These are phyloP conservation scores for Gossypium anomalum DNA, from an alignment of 345 rosid genomes.

Conservation along the genomic window DNA sequence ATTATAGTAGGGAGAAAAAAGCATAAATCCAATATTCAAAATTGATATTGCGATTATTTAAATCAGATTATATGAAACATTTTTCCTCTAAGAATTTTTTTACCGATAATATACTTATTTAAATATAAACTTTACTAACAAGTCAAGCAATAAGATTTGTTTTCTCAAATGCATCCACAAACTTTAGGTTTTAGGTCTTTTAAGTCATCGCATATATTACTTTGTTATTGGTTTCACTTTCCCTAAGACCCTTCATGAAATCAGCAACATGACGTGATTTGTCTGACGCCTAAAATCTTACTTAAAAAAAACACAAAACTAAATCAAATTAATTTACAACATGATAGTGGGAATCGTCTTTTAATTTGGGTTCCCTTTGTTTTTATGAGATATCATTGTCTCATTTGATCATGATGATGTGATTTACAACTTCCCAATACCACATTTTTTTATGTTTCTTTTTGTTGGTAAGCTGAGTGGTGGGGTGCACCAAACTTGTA, in stretches of 20 bases:
- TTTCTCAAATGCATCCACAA: neutral
- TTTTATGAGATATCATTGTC: neutral
- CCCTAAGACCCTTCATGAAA: neutral
- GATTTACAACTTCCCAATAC: neutral
- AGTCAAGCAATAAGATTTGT: neutral
- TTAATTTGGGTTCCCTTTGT: neutral
- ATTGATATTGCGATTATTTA: neutral
- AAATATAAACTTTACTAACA: neutral
- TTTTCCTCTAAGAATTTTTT: neutral
- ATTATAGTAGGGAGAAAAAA: neutral
- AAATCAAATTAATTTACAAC: neutral
- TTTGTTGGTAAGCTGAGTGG: neutral
- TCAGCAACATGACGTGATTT: neutral
- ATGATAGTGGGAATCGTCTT: neutral
- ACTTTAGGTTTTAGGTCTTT: neutral
- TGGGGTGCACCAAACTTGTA: constrained; percentile 2
- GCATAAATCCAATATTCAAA: neutral
- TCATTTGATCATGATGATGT: neutral
- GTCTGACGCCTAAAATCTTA: neutral
- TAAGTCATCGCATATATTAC: neutral
- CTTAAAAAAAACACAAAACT: neutral
- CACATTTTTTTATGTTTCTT: neutral
- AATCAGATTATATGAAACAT: neutral
- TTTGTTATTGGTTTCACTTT: neutral
- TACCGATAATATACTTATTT: neutral